Evolutionary conservation across 2,329 filamentous ascomycete species (phyloP).

Genomic region (Venturia nashicola): DNA sequence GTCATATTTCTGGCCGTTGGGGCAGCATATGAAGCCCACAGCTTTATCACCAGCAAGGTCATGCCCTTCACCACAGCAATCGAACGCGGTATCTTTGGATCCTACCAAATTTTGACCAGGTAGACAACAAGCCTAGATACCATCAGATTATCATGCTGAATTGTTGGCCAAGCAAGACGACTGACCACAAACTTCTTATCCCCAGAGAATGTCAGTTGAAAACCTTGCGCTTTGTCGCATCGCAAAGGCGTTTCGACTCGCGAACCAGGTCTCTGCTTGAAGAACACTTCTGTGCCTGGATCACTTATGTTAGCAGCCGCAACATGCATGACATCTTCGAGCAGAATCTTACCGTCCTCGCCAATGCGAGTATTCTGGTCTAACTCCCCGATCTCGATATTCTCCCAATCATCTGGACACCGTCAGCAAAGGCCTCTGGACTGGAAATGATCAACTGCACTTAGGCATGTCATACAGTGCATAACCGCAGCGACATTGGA

Average conservation of each 20-base stretch:
- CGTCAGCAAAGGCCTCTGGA: neutral
- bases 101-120: constrained; percentile 3
- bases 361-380: neutral
- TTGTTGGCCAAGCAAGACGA: neutral
- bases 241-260: neutral
- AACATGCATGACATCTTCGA: neutral
- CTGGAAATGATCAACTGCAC: neutral
- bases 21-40: constrained; percentile 4
- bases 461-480: neutral
- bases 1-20: constrained; percentile 4
- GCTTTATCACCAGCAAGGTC: neutral
- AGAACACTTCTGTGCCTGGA: neutral
- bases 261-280: neutral
- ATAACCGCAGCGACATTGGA: neutral
- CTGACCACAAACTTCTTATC: neutral
- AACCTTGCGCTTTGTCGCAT: neutral
- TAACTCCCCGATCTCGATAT: neutral
- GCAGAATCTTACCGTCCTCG: neutral
- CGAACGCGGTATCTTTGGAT: neutral
- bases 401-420: neutral
- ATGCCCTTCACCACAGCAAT: constrained; percentile 5
- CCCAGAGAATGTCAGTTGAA: neutral
- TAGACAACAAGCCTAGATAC: neutral
- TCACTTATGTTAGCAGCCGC: neutral
- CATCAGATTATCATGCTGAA: neutral